Percentiles rank a stretch among this genome's conserved stretches.
These are phyloP conservation scores for Macroventuria anomochaeta DNA, from an alignment of 2,329 filamentous ascomycete species.

Conservation along the genomic window DNA sequence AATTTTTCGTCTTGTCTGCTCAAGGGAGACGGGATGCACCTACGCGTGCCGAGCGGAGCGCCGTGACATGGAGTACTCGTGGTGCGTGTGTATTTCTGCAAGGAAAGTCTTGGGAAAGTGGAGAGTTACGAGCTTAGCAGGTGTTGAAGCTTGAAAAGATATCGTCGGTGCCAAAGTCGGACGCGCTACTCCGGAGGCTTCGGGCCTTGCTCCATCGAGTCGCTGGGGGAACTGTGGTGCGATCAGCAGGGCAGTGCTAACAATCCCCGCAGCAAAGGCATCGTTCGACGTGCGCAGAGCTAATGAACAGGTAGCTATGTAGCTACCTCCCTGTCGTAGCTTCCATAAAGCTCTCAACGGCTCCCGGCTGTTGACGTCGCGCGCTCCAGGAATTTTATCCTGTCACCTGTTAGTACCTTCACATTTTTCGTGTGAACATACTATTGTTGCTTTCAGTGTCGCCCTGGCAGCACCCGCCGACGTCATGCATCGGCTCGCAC, in stretches of 20 bases:
- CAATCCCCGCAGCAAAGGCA: slow-evolving; percentile 22
- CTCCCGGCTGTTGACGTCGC: slow-evolving; percentile 21
- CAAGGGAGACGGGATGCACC: slow-evolving; percentile 19
- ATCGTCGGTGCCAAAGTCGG: slow-evolving; percentile 3
- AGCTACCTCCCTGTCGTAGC: slow-evolving; percentile 16
- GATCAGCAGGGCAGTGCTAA: slow-evolving; percentile 32
- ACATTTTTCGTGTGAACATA: slow-evolving; percentile 20
- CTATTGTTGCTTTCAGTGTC: slow-evolving; percentile 14
- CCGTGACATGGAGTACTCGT: slow-evolving; percentile 4
- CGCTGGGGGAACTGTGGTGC: slow-evolving; percentile 22
- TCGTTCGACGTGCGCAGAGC: slow-evolving; percentile 21
- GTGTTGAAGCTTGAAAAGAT: slow-evolving; percentile 10
- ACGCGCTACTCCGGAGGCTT: slow-evolving; percentile 21
- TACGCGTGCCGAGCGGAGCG: slow-evolving; percentile 4
- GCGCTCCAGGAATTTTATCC: slow-evolving; percentile 23
- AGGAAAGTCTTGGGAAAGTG: slow-evolving; percentile 13
- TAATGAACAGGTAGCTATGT: slow-evolving; percentile 24
- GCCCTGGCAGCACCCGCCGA: slow-evolving; percentile 26
- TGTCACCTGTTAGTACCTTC: slow-evolving; percentile 19
- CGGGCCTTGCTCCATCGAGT: slow-evolving; percentile 25
- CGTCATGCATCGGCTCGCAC: slow-evolving; percentile 47
- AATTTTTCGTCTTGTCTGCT: slow-evolving; percentile 7
- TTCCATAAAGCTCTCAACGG: slow-evolving; percentile 26
- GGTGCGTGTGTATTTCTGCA: slow-evolving; percentile 10
- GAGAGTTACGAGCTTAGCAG: slow-evolving; percentile 11